Evolutionary conservation across 2,329 filamentous ascomycete genomes (phyloP).

Genomic region (Ceratocystis destructans): DNA sequence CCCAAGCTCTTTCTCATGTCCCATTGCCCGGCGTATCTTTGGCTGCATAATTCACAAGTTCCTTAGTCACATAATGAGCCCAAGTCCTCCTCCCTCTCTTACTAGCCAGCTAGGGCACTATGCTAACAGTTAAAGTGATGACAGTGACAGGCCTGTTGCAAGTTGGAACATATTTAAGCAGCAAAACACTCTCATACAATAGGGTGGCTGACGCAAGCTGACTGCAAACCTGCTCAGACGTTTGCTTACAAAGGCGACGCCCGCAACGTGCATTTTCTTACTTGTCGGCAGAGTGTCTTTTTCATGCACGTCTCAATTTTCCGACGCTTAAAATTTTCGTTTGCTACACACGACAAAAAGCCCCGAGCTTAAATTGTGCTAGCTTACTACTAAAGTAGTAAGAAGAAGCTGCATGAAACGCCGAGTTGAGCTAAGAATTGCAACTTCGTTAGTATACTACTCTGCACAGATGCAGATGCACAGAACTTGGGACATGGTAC

Average conservation of each 20-base stretch:
- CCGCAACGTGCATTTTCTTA: not conserved
- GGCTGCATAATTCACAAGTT: not conserved
- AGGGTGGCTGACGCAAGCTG: not conserved
- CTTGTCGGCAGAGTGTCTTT: not conserved
- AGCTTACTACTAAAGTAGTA: not conserved
- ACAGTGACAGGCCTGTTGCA: too few relatives aligned
- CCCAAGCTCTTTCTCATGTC: too few relatives aligned
- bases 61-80: too few relatives aligned
- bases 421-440: not conserved
- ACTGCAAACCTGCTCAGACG: not conserved
- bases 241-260: not conserved
- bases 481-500: slow-evolving; percentile 3
- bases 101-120: too few relatives aligned
- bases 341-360: not conserved
- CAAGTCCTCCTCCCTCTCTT: too few relatives aligned
- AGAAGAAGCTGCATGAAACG: not conserved
- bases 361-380: slow-evolving; percentile 5
- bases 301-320: slow-evolving; percentile 9
- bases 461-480: not conserved
- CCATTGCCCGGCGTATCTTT: not conserved
- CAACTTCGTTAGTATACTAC: not conserved
- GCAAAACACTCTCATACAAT: not conserved
- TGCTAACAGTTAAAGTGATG: too few relatives aligned
- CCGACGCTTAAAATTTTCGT: slow-evolving; percentile 4
- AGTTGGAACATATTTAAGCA: too few relatives aligned